Percentiles rank a stretch among this genome's conserved stretches.
Evolutionary conservation across 2,329 filamentous ascomycete genomes (phyloP).

Genomic region (Epichloe brachyelytri): DNA sequence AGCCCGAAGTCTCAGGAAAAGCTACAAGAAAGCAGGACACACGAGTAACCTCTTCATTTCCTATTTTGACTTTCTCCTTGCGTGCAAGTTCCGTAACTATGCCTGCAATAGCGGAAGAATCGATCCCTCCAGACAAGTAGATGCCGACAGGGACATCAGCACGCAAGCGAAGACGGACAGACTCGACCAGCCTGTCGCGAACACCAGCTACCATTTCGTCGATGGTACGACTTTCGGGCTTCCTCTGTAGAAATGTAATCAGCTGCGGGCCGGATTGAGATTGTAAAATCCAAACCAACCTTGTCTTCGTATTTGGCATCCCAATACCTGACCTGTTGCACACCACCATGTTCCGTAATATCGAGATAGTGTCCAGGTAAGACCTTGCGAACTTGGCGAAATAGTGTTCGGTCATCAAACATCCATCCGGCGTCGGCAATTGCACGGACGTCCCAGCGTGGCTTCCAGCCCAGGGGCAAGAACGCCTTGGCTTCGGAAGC

Average conservation of each 20-base stretch:
- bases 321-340: slow-evolving; percentile 36
- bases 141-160: background rate
- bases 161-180: background rate
- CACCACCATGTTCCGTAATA: slow-evolving; percentile 19
- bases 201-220: slow-evolving; percentile 30
- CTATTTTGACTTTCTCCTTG: slow-evolving; percentile 31
- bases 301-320: slow-evolving; percentile 39
- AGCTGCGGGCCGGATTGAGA: background rate
- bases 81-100: slow-evolving; percentile 39
- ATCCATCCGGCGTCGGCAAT: slow-evolving; percentile 30
- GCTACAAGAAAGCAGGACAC: slow-evolving; percentile 35
- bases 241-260: slow-evolving; percentile 9
- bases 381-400: slow-evolving; percentile 33
- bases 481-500: slow-evolving; percentile 43
- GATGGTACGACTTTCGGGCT: slow-evolving; percentile 28
- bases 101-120: slow-evolving; percentile 37
- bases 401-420: slow-evolving; percentile 32
- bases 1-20: slow-evolving; percentile 20
- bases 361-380: slow-evolving; percentile 31
- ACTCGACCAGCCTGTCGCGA: background rate
- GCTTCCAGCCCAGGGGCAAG: slow-evolving; percentile 34
- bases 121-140: background rate
- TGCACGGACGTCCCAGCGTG: slow-evolving; percentile 38
- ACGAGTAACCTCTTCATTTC: slow-evolving; percentile 23
- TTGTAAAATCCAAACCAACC: slow-evolving; percentile 16